Percentiles rank a stretch among this genome's conserved stretches.
phyloP scores from a whole-genome alignment of 1,139 yeast species.

The Sugiyamaella grinbergsii region DNA sequence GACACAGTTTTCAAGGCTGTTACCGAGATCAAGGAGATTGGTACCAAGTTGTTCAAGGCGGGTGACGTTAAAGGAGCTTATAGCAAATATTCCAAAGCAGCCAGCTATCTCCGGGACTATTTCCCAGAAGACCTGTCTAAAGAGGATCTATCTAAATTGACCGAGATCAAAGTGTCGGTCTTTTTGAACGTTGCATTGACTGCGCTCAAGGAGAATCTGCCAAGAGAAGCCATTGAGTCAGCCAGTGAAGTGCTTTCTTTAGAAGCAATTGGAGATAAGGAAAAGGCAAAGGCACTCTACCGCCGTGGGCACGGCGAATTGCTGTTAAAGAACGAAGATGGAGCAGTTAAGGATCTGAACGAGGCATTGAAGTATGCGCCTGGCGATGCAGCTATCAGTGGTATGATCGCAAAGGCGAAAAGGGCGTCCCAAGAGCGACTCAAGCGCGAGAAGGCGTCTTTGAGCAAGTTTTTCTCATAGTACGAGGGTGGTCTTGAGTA shows the following conservation, averaged over 20 bases:
- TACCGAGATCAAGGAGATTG: constrained; percentile 68
- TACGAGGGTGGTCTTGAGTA: too few relatives aligned
- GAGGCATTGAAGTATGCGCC: constrained; percentile 69
- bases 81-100: constrained; percentile 70
- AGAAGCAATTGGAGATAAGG: constrained; percentile 62
- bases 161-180: constrained; percentile 61
- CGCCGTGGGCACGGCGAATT: constrained; percentile 61
- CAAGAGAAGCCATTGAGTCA: constrained; percentile 58
- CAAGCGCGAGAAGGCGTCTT: constrained; percentile 75
- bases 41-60: constrained; percentile 70
- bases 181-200: constrained; percentile 75
- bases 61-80: constrained; percentile 60
- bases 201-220: constrained; percentile 64
- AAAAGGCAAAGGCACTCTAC: constrained; percentile 80
- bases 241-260: constrained; percentile 68
- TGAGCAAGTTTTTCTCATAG: constrained; percentile 65
- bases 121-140: constrained; percentile 57
- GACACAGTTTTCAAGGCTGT: constrained; percentile 69
- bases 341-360: constrained; percentile 64
- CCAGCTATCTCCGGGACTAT: constrained; percentile 66
- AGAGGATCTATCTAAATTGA: constrained; percentile 44
- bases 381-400: constrained; percentile 68
- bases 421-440: constrained; percentile 54
- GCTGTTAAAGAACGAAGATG: constrained; percentile 59
- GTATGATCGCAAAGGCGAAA: constrained; percentile 66